Evolutionary conservation across 2,329 filamentous ascomycete species (phyloP).

Genomic region (Claviceps sp.): DNA sequence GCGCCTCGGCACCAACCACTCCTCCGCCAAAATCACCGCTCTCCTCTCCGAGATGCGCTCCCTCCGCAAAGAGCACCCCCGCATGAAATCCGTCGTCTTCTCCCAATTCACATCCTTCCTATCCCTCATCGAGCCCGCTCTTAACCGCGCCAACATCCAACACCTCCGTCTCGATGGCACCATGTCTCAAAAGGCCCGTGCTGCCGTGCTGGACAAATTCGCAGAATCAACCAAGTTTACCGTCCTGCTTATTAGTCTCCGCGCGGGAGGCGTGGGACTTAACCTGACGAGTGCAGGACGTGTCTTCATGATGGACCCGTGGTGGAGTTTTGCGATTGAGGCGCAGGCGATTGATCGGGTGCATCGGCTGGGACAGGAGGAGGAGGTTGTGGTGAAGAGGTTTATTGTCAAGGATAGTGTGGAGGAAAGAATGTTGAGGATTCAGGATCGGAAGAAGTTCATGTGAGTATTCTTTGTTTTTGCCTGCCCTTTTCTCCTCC

Average conservation of each 20-base stretch:
- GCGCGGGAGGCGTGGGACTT: constrained; percentile 84
- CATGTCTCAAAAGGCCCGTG: constrained; percentile 74
- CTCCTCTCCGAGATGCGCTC: constrained; percentile 62
- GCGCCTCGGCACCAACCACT: constrained; percentile 47
- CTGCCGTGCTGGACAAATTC: constrained; percentile 66
- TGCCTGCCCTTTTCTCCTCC: too few relatives aligned
- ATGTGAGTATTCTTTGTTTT: constrained; percentile 46
- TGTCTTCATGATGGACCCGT: constrained; percentile 99
- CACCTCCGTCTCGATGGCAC: constrained; percentile 85
- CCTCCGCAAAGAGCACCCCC: constrained; percentile 50
- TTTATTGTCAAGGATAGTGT: constrained; percentile 88
- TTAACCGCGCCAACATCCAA: constrained; percentile 56
- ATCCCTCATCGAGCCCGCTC: constrained; percentile 73
- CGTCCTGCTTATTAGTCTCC: constrained; percentile 69
- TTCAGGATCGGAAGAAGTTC: constrained; percentile 94
- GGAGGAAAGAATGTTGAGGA: constrained; percentile 83
- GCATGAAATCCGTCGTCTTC: constrained; percentile 82
- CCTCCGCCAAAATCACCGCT: constrained; percentile 78
- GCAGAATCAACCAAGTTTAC: constrained; percentile 43
- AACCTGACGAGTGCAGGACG: constrained; percentile 81
- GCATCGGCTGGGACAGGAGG: constrained; percentile 87
- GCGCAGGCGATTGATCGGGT: constrained; percentile 96
- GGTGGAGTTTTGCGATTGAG: constrained; percentile 97
- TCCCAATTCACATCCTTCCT: constrained; percentile 97
- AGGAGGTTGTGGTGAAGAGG: constrained; percentile 71